These are phyloP conservation scores for Tetrastigma voinierianum DNA, from an alignment of 164 flowering plant species.

Conservation along the genomic window DNA sequence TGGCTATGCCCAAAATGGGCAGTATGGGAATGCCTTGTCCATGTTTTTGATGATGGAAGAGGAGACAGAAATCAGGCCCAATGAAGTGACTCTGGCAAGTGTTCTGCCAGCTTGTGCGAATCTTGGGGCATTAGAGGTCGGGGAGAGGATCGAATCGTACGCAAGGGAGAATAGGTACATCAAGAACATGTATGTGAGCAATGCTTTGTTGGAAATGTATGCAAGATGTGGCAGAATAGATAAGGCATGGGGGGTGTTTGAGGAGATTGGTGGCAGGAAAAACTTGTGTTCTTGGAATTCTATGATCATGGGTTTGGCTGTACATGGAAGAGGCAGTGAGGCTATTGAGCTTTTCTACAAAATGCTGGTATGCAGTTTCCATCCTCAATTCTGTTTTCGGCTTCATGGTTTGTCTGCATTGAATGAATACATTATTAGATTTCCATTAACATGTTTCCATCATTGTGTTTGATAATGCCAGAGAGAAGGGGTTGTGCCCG, in stretches of 20 bases:
- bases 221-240: slow-evolving; percentile 76
- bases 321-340: slow-evolving; percentile 64
- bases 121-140: slow-evolving; percentile 78
- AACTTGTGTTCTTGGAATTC: slow-evolving; percentile 81
- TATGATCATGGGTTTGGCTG: slow-evolving; percentile 82
- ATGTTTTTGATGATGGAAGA: slow-evolving; percentile 64
- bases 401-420: neutral
- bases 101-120: slow-evolving; percentile 86
- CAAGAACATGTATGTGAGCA: slow-evolving; percentile 57
- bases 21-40: slow-evolving; percentile 45
- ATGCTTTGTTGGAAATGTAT: slow-evolving; percentile 79
- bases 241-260: slow-evolving; percentile 50
- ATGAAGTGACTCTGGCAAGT: slow-evolving; percentile 76
- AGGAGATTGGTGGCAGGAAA: slow-evolving; percentile 48
- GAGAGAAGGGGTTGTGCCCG: slow-evolving; percentile 53
- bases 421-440: neutral
- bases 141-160: slow-evolving; percentile 61
- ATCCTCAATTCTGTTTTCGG: neutral
- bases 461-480: slow-evolving; percentile 8
- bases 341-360: slow-evolving; percentile 56
- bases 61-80: slow-evolving; percentile 49
- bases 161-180: slow-evolving; percentile 58
- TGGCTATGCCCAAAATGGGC: slow-evolving; percentile 76
- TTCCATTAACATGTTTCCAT: neutral
- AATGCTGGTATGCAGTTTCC: slow-evolving; percentile 51